These are phyloP conservation scores for Phalaenopsis aphrodite DNA, from an alignment of 106 monocot species.

Conservation along the genomic window DNA sequence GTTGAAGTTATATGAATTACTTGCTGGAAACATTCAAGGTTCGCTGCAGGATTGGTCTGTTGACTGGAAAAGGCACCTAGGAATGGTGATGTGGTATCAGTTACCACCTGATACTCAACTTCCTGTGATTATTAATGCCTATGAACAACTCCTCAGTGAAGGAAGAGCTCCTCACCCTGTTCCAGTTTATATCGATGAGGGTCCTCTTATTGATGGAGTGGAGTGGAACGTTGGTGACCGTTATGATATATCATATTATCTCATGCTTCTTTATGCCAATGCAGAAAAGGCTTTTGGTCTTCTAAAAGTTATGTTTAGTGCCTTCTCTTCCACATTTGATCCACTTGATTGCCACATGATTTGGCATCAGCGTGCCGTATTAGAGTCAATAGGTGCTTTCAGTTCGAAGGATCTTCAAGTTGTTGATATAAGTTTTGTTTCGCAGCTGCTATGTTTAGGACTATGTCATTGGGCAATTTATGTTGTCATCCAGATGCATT, in stretches of 20 bases:
- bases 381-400: slow-evolving; percentile 74
- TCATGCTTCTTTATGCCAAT: slow-evolving; percentile 95
- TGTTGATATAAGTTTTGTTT: slow-evolving; percentile 81
- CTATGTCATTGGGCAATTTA: slow-evolving; percentile 96
- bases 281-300: slow-evolving; percentile 34
- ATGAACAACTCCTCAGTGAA: slow-evolving; percentile 73
- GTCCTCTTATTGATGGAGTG: slow-evolving; percentile 45
- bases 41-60: slow-evolving; percentile 46
- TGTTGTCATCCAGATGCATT: slow-evolving; percentile 76
- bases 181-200: slow-evolving; percentile 91
- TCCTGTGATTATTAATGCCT: slow-evolving; percentile 52
- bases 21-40: slow-evolving; percentile 76
- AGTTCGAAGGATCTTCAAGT: slow-evolving; percentile 71
- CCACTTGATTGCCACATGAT: slow-evolving; percentile 98
- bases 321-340: slow-evolving; percentile 82
- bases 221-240: slow-evolving; percentile 56
- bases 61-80: slow-evolving; percentile 94
- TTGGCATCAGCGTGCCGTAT: slow-evolving; percentile 77
- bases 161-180: slow-evolving; percentile 85
- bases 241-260: slow-evolving; percentile 89
- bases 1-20: slow-evolving; percentile 74
- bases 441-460: slow-evolving; percentile 78
- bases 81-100: slow-evolving; percentile 88
- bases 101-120: slow-evolving; percentile 74
- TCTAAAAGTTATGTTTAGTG: slow-evolving; percentile 86